These are phyloP conservation scores for Microcos paniculata DNA, from an alignment of 345 rosid species.

Conservation along the genomic window DNA sequence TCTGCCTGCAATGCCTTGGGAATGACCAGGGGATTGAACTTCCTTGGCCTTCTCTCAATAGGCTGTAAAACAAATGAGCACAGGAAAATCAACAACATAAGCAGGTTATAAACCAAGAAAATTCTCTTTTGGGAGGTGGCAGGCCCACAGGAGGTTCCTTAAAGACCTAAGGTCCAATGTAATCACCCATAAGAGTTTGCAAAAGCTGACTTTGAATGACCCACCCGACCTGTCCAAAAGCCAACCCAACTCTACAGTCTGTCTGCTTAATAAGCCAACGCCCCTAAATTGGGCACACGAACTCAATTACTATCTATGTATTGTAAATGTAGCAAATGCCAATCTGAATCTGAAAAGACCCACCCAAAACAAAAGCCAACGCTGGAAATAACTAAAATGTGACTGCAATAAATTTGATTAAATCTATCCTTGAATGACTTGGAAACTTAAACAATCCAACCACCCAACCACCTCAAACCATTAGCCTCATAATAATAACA, in stretches of 20 bases:
- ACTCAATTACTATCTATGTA: background rate
- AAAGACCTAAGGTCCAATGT: background rate
- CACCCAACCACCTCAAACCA: background rate
- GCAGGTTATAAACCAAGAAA: background rate
- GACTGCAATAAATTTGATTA: background rate
- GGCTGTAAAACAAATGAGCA: slow-evolving; percentile 39
- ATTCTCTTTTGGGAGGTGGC: background rate
- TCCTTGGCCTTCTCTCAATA: slow-evolving; percentile 68
- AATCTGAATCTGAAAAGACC: background rate
- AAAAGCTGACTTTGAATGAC: background rate
- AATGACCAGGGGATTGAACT: slow-evolving; percentile 75
- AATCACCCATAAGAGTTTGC: background rate
- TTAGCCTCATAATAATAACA: background rate
- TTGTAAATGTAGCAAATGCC: background rate
- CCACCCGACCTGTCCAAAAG: background rate
- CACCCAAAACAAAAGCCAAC: background rate
- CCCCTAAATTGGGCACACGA: background rate
- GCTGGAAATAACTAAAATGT: background rate
- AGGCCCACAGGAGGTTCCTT: background rate
- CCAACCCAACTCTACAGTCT: background rate
- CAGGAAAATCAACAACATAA: background rate
- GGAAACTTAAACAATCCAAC: background rate
- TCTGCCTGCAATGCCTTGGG: slow-evolving; percentile 64
- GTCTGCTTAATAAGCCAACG: background rate
- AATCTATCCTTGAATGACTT: background rate